These are phyloP conservation scores for Dendryphion nanum DNA, from an alignment of 2,329 filamentous ascomycete genomes.

Conservation along the genomic window DNA sequence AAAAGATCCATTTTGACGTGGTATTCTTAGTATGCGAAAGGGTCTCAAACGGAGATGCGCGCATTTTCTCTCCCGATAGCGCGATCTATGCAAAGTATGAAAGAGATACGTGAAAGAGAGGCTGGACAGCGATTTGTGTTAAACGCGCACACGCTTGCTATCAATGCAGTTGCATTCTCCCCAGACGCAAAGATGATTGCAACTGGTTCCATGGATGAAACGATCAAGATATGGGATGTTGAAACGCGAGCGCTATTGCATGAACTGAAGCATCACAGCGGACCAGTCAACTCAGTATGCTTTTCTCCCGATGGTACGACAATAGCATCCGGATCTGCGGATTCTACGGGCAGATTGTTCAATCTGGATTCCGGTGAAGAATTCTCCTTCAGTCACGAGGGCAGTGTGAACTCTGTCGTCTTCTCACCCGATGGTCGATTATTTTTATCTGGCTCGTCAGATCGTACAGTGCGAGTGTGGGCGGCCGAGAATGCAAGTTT, in stretches of 20 bases:
- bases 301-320: background rate
- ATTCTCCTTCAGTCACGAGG: background rate
- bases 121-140: too few species aligned
- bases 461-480: constrained; percentile 15
- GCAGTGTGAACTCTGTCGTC: background rate
- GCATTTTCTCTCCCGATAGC: too few species aligned
- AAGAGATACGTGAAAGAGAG: too few species aligned
- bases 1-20: too few species aligned
- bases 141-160: background rate
- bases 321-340: background rate
- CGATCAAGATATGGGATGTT: background rate
- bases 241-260: background rate
- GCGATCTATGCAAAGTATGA: too few species aligned
- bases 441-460: constrained; percentile 11
- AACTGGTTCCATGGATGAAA: background rate
- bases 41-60: too few species aligned
- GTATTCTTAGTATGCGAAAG: too few species aligned
- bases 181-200: background rate
- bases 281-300: background rate
- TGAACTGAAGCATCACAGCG: background rate
- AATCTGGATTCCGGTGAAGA: background rate
- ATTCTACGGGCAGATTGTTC: background rate
- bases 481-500: constrained; percentile 5
- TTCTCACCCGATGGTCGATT: constrained; percentile 16
- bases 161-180: background rate